Evolutionary conservation across 2,329 filamentous ascomycete species (phyloP).

Genomic region (Claviceps citrina): DNA sequence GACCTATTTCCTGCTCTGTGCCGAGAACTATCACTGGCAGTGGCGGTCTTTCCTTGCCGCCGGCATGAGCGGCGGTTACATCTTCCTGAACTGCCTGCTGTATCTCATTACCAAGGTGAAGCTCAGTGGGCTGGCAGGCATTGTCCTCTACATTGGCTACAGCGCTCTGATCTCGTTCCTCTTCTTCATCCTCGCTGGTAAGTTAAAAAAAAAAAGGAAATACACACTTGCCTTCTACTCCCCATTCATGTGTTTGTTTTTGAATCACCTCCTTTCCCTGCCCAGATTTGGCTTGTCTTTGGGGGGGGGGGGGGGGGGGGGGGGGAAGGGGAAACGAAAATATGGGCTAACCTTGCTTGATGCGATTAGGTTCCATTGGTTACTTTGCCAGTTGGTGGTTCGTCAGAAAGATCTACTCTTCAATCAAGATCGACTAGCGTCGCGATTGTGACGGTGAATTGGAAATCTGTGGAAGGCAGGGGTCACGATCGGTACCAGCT

Average conservation of each 20-base stretch:
- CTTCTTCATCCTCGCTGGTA: conserved; percentile 89
- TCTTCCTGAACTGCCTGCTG: conserved; percentile 79
- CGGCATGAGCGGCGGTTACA: conserved; percentile 78
- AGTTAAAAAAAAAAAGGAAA: conserved; percentile 22
- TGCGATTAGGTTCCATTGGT: conserved; percentile 64
- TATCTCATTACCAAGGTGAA: conserved; percentile 84
- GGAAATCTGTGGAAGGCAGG: background rate
- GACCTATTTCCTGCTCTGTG: conserved; percentile 90
- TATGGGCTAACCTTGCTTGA: conserved; percentile 10
- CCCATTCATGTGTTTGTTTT: background rate
- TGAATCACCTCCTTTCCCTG: conserved; percentile 8
- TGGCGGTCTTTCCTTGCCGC: conserved; percentile 90
- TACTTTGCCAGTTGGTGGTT: conserved; percentile 94
- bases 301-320: too few species aligned
- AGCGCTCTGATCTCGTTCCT: conserved; percentile 76
- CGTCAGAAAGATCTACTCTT: conserved; percentile 81
- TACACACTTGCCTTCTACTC: too few species aligned
- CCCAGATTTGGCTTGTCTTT: too few species aligned
- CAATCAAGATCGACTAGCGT: conserved; percentile 87
- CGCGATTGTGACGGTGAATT: background rate
- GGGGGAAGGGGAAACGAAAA: too few species aligned
- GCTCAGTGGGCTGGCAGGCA: conserved; percentile 70
- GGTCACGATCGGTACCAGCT: background rate
- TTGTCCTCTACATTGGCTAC: conserved; percentile 86
- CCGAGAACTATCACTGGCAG: conserved; percentile 98